Evolutionary conservation across 257 asterid genomes (phyloP), one percentile per base, ranked within the genome.

Genomic region (Leptodermis oblonga): DNA sequence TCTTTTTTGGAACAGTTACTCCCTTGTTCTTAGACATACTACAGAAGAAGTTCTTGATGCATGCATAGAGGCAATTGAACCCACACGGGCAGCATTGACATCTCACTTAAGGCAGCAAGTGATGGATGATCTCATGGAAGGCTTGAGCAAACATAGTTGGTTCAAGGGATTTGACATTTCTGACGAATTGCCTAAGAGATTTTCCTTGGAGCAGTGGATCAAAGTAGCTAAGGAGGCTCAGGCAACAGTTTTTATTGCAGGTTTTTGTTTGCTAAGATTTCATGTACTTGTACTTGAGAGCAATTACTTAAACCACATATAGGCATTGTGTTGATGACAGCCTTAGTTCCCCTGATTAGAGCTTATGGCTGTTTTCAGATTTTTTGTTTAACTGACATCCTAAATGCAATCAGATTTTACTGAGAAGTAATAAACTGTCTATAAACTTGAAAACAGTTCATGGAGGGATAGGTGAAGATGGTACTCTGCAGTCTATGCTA

Each of bases 401-500:
- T 46, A 28, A 26, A 25, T 30, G 28, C 54, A 18, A 56, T 37
- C n/a, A 23, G 58, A 4, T 51, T 0, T 20, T n/a, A 2, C n/a
- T 53, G 30, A 11, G 30, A 45, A 4, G 4, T 67, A 55, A 25
- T 61, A 2, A 28, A 4, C 49, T 51, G 1, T 69, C 31, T 76
- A 55, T 30, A 33, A 17, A 76, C 74, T 56, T 73, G 52, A 34
- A 75, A 68, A 71, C 79, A 90, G 97, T 90, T 76, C 97, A 90
- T 81, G 97, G 97, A 68, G 96, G 97, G 68, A 85, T 90, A 72
- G 97, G 97, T 36, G 97, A 90, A 84, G 94, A 90, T 73, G 96
- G 97, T 30, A 90, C 94, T 22, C 94, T 90, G 75, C 97, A 90
- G 77, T 86, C 89, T 41, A 72, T 86, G 80, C 76, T 90, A 73